Evolutionary conservation across 2,329 filamentous ascomycete genomes (phyloP).

Genomic region (Fusarium bulbicola): DNA sequence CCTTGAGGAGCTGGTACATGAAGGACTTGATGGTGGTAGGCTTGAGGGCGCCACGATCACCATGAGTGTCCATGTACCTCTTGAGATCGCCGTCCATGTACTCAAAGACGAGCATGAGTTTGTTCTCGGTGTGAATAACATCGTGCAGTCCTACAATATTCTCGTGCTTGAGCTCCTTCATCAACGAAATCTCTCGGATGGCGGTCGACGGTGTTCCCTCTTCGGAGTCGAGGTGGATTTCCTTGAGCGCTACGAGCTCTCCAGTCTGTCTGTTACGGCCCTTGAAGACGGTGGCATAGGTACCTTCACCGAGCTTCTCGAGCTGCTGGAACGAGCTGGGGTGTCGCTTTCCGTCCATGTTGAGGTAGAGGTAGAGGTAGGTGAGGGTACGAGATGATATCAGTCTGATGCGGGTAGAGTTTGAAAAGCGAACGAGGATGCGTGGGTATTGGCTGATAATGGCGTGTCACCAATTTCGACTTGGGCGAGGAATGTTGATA

Average conservation of each 20-base stretch:
- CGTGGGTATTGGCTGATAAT: constrained; percentile 12
- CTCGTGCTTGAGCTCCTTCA: constrained; percentile 99
- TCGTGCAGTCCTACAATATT: constrained; percentile 98
- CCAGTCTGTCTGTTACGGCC: constrained; percentile 96
- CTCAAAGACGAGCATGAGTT: constrained; percentile 99
- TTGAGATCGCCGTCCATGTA: constrained; percentile 99
- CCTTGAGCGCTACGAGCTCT: constrained; percentile 95
- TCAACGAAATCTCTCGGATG: constrained; percentile 97
- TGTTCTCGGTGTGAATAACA: constrained; percentile 99
- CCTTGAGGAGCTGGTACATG: constrained; percentile 96
- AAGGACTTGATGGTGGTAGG: constrained; percentile 95
- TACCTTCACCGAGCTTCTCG: constrained; percentile 98
- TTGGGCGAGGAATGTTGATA: background rate
- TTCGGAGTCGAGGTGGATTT: constrained; percentile 98
- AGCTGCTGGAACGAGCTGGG: constrained; percentile 99
- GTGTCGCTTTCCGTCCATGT: constrained; percentile 91
- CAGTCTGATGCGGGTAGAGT: constrained; percentile 1
- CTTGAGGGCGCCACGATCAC: constrained; percentile 89
- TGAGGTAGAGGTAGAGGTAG: constrained; percentile 38
- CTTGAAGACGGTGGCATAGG: constrained; percentile 99
- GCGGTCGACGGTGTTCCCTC: constrained; percentile 97
- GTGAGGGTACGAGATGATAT: background rate
- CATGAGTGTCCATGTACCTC: constrained; percentile 96
- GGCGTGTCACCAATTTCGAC: constrained; percentile 24
- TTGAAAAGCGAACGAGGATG: constrained; percentile 5